Evolutionary conservation across 2,329 filamentous ascomycete species (phyloP), one percentile per base, ranked within the genome.

Genomic region (Rhexocercosporidium sp.): DNA sequence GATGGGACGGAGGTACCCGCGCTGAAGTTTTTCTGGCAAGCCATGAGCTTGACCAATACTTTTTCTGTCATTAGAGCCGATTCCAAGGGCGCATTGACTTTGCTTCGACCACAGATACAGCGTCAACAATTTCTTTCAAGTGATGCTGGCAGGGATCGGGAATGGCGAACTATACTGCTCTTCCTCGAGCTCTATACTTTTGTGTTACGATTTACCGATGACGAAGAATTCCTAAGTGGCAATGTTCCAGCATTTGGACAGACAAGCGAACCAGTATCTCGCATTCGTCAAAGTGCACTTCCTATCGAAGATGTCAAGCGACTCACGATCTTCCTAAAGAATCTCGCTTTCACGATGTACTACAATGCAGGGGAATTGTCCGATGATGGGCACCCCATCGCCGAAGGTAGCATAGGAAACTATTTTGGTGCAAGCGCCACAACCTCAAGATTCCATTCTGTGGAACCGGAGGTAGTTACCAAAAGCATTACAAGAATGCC

Each of bases 141-240:
- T 56, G 69, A 74, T 62, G 47, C 49, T 62, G 49, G 46, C 11
- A 73, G 71, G 66, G 75, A 77, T 64, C 69, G 73, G 72, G 93
- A 98, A 76, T 99, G 96, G 96, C 90, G 91, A 20, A 90, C 96
- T 0, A 88, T 97, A 49, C 83, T 98, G 0, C 85, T 99, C 0
- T 98, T 99, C 76, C 84, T 99, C 6, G 96, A 99, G 74, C 85
- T 99, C 0, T 99, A 97, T 77, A 93, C 92, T 1, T 98, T 98
- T 77, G 88, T 97, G 2, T 82, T 98, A 14, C 92, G 96, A 73
- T 88, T 98, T 39, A 97, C 95, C 77, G 96, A 99, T 73, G 96
- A 99, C 70, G 95, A 98, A 72, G 96, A 99, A 74, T 99, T 99
- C 76, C 91, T 97, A 69, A 86, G 88, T 65, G 84, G 85, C 64